Percentiles rank a stretch among this genome's conserved stretches.
Evolutionary conservation across 2,329 filamentous ascomycete species (phyloP).

Genomic region (Monosporascus sp.): DNA sequence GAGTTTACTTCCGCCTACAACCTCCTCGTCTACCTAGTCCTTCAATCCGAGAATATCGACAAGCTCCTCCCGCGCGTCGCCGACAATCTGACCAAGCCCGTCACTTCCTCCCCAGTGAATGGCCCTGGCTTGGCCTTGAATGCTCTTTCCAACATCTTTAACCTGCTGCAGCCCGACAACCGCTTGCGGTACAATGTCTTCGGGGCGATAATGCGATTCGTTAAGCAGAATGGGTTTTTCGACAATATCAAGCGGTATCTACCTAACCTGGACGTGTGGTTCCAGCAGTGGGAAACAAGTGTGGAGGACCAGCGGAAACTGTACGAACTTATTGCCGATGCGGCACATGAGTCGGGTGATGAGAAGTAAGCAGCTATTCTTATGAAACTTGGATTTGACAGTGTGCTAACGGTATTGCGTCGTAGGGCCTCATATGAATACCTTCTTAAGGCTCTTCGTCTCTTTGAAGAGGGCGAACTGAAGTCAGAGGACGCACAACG

Average conservation of each 20-base stretch:
- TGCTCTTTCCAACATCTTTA: constrained; percentile 93
- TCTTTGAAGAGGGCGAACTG: constrained; percentile 54
- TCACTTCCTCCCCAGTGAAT: constrained; percentile 80
- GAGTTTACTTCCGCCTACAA: constrained; percentile 97
- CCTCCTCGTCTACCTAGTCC: constrained; percentile 87
- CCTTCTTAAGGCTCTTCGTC: constrained; percentile 56
- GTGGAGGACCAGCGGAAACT: constrained; percentile 80
- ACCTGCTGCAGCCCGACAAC: constrained; percentile 73
- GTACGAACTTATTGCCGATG: constrained; percentile 75
- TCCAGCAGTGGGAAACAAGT: constrained; percentile 75
- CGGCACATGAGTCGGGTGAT: constrained; percentile 73
- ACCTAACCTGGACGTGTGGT: constrained; percentile 76
- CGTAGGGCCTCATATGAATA: constrained; percentile 60
- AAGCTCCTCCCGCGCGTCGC: constrained; percentile 86
- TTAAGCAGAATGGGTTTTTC: constrained; percentile 70
- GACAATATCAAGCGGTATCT: constrained; percentile 81
- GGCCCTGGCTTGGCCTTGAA: constrained; percentile 82
- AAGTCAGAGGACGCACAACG: constrained; percentile 56
- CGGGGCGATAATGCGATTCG: constrained; percentile 78
- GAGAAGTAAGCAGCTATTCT: constrained; percentile 53
- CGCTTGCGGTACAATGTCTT: constrained; percentile 87
- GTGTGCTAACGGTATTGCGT: constrained; percentile 3
- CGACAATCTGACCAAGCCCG: constrained; percentile 80
- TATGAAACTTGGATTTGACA: background rate
- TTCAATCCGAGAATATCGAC: constrained; percentile 78